Evolutionary conservation across 2,329 filamentous ascomycete genomes (phyloP).

Genomic region (Cladosporium velox): DNA sequence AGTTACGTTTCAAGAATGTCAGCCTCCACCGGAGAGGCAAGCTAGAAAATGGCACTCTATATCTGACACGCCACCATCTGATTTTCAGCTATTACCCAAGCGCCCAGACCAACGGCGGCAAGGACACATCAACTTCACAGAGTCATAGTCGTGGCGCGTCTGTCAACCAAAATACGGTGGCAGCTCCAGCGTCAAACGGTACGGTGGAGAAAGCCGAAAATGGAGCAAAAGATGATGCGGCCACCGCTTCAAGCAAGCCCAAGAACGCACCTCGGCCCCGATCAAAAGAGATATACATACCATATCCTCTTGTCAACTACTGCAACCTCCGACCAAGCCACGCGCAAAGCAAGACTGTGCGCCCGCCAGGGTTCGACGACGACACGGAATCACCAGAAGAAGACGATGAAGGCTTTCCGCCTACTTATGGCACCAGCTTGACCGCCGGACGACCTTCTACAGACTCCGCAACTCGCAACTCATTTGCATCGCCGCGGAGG

Average conservation of each 20-base stretch:
- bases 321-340: constrained; percentile 70
- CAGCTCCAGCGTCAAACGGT: not conserved
- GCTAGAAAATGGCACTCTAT: constrained; percentile 60
- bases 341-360: constrained; percentile 21
- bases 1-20: constrained; percentile 58
- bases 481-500: constrained; percentile 31
- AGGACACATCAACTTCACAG: constrained; percentile 25
- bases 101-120: not conserved
- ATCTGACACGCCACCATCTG: constrained; percentile 64
- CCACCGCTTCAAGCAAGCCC: constrained; percentile 22
- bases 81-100: constrained; percentile 61
- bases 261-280: constrained; percentile 33
- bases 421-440: constrained; percentile 33
- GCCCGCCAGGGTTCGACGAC: constrained; percentile 2
- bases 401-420: constrained; percentile 33
- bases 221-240: constrained; percentile 17
- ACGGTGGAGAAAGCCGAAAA: constrained; percentile 20
- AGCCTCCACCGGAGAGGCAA: constrained; percentile 59
- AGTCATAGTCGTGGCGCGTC: constrained; percentile 16
- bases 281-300: constrained; percentile 82
- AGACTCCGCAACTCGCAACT: constrained; percentile 30
- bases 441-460: constrained; percentile 32
- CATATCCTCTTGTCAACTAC: constrained; percentile 85
- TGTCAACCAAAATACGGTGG: not conserved
- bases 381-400: constrained; percentile 19